phyloP scores from a whole-genome alignment of 1,139 yeast species.

The Ogataea hybrid region DNA sequence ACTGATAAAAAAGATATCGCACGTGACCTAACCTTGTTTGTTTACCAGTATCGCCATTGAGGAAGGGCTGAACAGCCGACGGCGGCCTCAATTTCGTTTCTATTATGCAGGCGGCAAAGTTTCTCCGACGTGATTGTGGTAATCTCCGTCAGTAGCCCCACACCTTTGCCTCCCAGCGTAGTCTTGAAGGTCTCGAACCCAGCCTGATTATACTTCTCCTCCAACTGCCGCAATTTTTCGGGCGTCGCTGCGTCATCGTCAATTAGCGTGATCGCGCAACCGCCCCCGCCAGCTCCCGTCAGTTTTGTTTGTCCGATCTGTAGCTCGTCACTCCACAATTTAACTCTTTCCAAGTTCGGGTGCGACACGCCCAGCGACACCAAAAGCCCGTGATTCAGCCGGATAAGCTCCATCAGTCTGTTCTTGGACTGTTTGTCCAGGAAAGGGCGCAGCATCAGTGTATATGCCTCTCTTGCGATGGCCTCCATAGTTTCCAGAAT shows the following conservation, averaged over 20 bases:
- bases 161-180: slow-evolving; percentile 87
- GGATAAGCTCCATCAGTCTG: slow-evolving; percentile 64
- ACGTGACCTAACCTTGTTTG: background rate
- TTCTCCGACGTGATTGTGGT: slow-evolving; percentile 33
- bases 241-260: slow-evolving; percentile 45
- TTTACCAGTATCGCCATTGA: slow-evolving; percentile 63
- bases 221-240: slow-evolving; percentile 32
- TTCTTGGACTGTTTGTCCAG: slow-evolving; percentile 44
- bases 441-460: slow-evolving; percentile 51
- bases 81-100: slow-evolving; percentile 47
- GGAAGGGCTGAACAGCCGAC: slow-evolving; percentile 42
- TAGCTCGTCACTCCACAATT: slow-evolving; percentile 57
- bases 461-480: slow-evolving; percentile 67
- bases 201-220: too few relatives aligned
- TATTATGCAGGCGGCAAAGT: slow-evolving; percentile 38
- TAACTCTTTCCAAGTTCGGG: slow-evolving; percentile 76
- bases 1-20: background rate
- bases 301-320: slow-evolving; percentile 84
- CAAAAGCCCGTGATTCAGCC: slow-evolving; percentile 84
- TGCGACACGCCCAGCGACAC: slow-evolving; percentile 91
- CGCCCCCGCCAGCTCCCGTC: slow-evolving; percentile 99
- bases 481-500: slow-evolving; percentile 72
- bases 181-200: slow-evolving; percentile 84
- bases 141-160: slow-evolving; percentile 45
- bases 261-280: slow-evolving; percentile 90